These are phyloP conservation scores for Neopestalotiopsis clavispora DNA, from an alignment of 2,329 filamentous ascomycete species.

Conservation along the genomic window DNA sequence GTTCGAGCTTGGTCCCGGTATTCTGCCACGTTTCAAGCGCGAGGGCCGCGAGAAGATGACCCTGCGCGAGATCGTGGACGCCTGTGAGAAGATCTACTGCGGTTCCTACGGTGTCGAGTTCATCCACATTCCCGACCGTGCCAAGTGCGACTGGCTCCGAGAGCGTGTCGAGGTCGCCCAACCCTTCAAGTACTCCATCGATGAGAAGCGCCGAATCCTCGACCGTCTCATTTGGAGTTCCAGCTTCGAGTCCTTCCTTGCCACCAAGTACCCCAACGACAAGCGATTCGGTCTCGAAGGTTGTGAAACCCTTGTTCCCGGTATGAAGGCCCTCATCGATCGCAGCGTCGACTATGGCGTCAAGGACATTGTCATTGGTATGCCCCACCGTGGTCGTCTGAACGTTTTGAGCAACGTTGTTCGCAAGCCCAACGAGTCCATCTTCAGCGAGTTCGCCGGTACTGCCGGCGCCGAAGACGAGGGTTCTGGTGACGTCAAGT, in stretches of 20 bases:
- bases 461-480: slow-evolving; percentile 87
- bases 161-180: slow-evolving; percentile 92
- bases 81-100: slow-evolving; percentile 95
- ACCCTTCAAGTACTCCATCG: slow-evolving; percentile 96
- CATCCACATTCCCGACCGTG: slow-evolving; percentile 96
- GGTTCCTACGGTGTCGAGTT: slow-evolving; percentile 98
- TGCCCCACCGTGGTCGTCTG: slow-evolving; percentile 97
- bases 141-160: slow-evolving; percentile 97
- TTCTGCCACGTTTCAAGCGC: slow-evolving; percentile 90
- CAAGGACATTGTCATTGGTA: slow-evolving; percentile 99
- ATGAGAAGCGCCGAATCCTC: slow-evolving; percentile 97
- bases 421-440: slow-evolving; percentile 98
- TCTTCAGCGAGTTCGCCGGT: slow-evolving; percentile 97
- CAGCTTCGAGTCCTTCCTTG: slow-evolving; percentile 93
- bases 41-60: slow-evolving; percentile 95
- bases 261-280: slow-evolving; percentile 99
- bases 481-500: slow-evolving; percentile 98
- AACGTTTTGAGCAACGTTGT: slow-evolving; percentile 99
- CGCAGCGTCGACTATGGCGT: slow-evolving; percentile 97
- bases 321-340: slow-evolving; percentile 99
- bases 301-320: slow-evolving; percentile 93
- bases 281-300: slow-evolving; percentile 99
- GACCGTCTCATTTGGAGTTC: slow-evolving; percentile 98
- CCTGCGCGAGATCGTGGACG: slow-evolving; percentile 87
- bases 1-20: slow-evolving; percentile 91